Conservation (phyloP, 208 protist genomes). For the Strigomonas culicis region DNA sequence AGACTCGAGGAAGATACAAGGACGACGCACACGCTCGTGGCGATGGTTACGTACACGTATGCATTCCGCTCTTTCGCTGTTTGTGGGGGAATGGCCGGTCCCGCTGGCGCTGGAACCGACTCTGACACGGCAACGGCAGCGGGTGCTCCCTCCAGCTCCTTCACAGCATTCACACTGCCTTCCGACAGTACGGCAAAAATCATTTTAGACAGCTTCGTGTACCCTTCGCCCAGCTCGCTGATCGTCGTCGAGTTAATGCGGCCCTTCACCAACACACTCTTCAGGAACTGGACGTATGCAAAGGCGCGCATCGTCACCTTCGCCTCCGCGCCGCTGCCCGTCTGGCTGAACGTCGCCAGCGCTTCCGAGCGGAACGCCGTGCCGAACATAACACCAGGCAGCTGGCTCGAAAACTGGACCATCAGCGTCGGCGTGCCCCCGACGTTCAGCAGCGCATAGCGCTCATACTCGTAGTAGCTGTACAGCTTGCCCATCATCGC, state of each 20-base stretch:
- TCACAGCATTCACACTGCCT: too few species aligned
- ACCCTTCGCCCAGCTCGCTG: constrained; percentile 41
- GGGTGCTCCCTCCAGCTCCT: neutral
- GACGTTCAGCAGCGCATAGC: constrained; percentile 58
- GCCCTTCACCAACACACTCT: constrained; percentile 37
- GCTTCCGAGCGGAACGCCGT: constrained; percentile 59
- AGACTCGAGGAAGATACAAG: constrained; percentile 21
- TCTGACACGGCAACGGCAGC: neutral
- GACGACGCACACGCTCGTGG: constrained; percentile 18
- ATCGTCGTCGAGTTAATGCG: constrained; percentile 43
- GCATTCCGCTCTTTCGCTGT: constrained; percentile 18
- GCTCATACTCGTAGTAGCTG: constrained; percentile 53
- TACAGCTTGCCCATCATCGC: constrained; percentile 52
- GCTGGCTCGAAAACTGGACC: constrained; percentile 62
- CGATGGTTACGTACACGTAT: constrained; percentile 22
- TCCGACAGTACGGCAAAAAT: constrained; percentile 20
- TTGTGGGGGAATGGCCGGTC: constrained; percentile 18
- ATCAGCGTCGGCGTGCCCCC: constrained; percentile 38
- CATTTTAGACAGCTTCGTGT: constrained; percentile 40
- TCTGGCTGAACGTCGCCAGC: constrained; percentile 39
- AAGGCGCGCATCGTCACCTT: constrained; percentile 41
- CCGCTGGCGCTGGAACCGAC: neutral
- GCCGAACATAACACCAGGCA: constrained; percentile 47
- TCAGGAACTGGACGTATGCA: constrained; percentile 47
- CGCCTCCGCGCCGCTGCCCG: constrained; percentile 20